These are phyloP conservation scores for Clausena lansium DNA, from an alignment of 345 rosid species.

Conservation along the genomic window DNA sequence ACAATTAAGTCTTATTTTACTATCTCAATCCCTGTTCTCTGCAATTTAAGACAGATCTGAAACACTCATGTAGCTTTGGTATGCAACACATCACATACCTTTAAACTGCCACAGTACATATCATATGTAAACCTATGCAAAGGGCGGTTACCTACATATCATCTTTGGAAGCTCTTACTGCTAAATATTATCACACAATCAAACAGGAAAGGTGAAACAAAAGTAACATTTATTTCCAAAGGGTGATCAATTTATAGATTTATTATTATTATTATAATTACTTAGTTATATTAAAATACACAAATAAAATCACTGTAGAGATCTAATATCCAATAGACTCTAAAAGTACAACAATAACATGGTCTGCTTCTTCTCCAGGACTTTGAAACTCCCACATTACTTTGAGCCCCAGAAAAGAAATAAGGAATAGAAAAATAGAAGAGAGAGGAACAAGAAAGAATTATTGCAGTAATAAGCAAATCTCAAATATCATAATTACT, in stretches of 20 bases:
- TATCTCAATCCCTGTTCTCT: background rate
- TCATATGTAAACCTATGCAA: background rate
- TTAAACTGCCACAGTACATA: background rate
- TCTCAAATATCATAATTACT: background rate
- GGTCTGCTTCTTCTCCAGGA: background rate
- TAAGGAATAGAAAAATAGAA: background rate
- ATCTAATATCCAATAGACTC: background rate
- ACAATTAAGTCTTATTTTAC: background rate
- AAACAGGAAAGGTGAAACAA: background rate
- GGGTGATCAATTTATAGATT: background rate
- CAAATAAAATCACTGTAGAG: background rate
- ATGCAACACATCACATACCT: background rate
- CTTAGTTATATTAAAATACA: too few species aligned
- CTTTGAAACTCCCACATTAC: background rate
- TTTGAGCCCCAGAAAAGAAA: background rate
- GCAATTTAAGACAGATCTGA: background rate
- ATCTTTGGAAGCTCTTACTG: background rate
- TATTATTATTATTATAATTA: too few species aligned
- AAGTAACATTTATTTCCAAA: background rate
- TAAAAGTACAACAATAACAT: background rate
- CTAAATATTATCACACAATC: background rate
- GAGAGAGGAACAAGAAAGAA: background rate
- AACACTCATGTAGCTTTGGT: background rate
- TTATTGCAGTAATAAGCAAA: background rate
- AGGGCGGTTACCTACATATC: background rate